Conservation (phyloP, 208 protist species). For the Baffinella frigidus region DNA sequence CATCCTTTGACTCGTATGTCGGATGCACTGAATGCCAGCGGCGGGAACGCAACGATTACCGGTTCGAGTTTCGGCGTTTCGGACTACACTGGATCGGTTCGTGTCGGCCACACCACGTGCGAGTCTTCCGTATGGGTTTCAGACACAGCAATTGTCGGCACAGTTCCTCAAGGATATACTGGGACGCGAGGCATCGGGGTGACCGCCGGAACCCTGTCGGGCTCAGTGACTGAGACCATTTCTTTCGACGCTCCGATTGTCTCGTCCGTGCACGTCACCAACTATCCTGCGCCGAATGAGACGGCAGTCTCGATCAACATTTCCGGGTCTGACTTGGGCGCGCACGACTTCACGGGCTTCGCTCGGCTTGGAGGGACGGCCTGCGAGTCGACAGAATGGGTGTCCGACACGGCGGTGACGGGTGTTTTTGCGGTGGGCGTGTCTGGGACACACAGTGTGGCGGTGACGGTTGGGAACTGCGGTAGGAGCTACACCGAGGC, state of each 20-base stretch:
- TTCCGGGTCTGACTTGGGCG: too few relatives aligned
- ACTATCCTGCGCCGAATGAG: too few relatives aligned
- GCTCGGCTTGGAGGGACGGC: background rate
- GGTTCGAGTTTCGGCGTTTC: background rate
- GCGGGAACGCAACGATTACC: too few relatives aligned
- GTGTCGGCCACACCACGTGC: background rate
- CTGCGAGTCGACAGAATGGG: constrained; percentile 24
- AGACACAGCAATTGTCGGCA: background rate
- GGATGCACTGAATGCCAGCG: too few relatives aligned
- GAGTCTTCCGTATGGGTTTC: background rate
- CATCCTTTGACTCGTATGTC: too few relatives aligned
- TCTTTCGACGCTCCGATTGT: background rate
- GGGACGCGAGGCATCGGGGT: background rate
- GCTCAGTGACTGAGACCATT: background rate
- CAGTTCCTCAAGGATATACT: background rate
- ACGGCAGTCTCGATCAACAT: too few relatives aligned
- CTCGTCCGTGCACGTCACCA: too few relatives aligned
- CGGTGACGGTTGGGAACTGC: background rate
- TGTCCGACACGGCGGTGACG: background rate
- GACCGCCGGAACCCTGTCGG: background rate
- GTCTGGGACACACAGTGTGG: background rate
- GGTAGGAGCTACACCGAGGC: background rate
- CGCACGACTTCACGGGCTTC: background rate
- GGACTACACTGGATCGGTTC: background rate
- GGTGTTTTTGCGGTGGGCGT: background rate